Base-by-base conservation (phyloP, 495 filamentous ascomycete species). In the Saxispiralis lemnorum region DNA sequence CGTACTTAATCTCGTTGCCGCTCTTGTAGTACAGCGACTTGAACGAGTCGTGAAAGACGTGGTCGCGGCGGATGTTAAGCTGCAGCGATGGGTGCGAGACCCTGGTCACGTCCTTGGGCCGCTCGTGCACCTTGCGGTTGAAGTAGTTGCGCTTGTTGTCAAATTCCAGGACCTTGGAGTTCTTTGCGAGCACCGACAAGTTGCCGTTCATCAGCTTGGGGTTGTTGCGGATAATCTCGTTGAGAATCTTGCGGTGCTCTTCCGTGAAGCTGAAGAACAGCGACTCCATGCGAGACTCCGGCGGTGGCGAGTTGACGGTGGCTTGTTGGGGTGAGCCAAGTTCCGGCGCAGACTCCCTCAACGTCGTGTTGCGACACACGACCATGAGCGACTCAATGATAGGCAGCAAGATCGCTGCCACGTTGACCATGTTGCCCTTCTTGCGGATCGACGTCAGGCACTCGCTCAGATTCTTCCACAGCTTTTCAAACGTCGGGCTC, bases 81-180 rank as follows among this genome's bases (percentile, higher is more conserved):
- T 95, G 87, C 38, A 99, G 68, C 44, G 92, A 70, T 45, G 79
- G 77, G 51, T 83, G 75, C 19, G 76, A 61, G 45, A 78, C 70
- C 48, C 76, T 66, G 48, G 72, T 67, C 49, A 81, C 73, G 11
- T 70, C 69, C 6, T 19, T 13, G 6, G 66, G 67, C 43, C 87
- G 82, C 31, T 75, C 70, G 59, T 96, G 89, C 15, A 99, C 71
- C 50, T 81, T 82, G 35, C 92, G 81, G 59, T 73, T 95, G 67
- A 99, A 99, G 71, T 89, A 99, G 60, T 92, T 95, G 52, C 92
- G 87, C 70, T 99, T 99, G 65, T 96, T 99, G 60, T 99, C 89
- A 55, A 99, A 99, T 53, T 99, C 89, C 37, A 99, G 63, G 12
- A 99, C 89, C 71, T 95, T 96, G 36, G 89, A 92, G 55, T 99